Conservation (phyloP, 2,329 filamentous ascomycete species). For the Neopestalotiopsis sp. region DNA sequence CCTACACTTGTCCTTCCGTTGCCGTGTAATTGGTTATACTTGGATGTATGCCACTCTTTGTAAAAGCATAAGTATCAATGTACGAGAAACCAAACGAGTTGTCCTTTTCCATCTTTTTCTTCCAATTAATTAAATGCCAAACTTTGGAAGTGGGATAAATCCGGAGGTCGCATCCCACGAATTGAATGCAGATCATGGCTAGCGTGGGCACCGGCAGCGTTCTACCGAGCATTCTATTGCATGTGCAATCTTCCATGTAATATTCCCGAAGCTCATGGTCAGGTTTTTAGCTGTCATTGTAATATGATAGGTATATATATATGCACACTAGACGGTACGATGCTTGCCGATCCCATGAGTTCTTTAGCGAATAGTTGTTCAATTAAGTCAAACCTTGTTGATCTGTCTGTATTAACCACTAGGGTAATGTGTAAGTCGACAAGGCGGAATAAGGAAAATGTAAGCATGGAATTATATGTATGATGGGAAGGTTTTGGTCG, state of each 20-base stretch:
- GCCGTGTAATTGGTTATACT: too few relatives aligned
- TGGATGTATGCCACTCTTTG: too few relatives aligned
- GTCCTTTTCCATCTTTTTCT: neutral
- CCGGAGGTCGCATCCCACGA: constrained; percentile 3
- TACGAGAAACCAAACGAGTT: neutral
- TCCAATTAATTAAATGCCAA: neutral
- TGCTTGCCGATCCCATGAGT: neutral
- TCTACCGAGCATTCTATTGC: constrained; percentile 13
- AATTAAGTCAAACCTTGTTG: neutral
- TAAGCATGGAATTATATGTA: neutral
- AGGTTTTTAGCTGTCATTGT: neutral
- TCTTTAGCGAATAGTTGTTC: neutral
- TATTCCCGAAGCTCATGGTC: neutral
- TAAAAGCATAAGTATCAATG: too few relatives aligned
- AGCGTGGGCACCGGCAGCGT: neutral
- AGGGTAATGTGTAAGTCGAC: neutral
- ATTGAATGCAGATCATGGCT: constrained; percentile 10
- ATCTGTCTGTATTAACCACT: too few relatives aligned
- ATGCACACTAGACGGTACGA: too few relatives aligned
- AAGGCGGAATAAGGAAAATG: neutral
- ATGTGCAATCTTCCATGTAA: neutral
- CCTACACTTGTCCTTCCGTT: too few relatives aligned
- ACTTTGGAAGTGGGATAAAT: neutral
- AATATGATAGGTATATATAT: neutral
- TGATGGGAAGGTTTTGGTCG: too few relatives aligned